Base-by-base conservation (phyloP, 2,329 filamentous ascomycete genomes). In the Cladophialophora carrionii region DNA sequence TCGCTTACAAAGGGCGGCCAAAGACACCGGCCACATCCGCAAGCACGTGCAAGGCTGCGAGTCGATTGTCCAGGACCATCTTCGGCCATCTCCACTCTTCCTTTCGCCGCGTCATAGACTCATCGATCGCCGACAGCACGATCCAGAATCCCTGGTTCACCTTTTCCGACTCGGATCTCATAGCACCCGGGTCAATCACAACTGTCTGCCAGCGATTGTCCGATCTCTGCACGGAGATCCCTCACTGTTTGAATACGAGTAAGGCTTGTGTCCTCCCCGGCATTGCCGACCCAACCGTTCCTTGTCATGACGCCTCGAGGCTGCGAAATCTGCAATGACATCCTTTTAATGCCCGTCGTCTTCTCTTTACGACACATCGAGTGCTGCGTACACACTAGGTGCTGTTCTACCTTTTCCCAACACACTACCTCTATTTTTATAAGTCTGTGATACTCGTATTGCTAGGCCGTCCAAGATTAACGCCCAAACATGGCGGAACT, bases 261-360 rank as follows among this genome's bases (percentile, higher is more conserved):
- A 85, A 66, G 73, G 71, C 55, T 58, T 26, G 26, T 58, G 24
- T n/a, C 32, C 29, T 34, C 22, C 22, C 24, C 31, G 57, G 32
- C 46, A 43, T n/a, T 20, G 12, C 31, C 4, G 20, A 31, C 24
- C 29, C 31, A 43, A 37, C 31, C 34, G 17, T 7, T 20, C 24
- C 31, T 26, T 34, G 31, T 60, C 46, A 60, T 60, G 57, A 60
- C 46, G 57, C 48, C 57, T 31, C 31, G 32, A 60, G 46, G 32
- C 31, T 53, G 20, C 6, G 12, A 79, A 86, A 67, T 76, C 79
- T 0, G 75, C 76, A 3, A 67, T 84, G 63, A 85, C 78, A 79
- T 46, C 79, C 62, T 75, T 4, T n/a, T 31, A 10, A 54, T 0
- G 51, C 7, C n/a, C 17, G 17, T 34, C 6, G 29, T 54, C 29